These are phyloP conservation scores for Mortierella sp. DNA, from an alignment of 371 early-diverging fungal genomes.

Conservation along the genomic window DNA sequence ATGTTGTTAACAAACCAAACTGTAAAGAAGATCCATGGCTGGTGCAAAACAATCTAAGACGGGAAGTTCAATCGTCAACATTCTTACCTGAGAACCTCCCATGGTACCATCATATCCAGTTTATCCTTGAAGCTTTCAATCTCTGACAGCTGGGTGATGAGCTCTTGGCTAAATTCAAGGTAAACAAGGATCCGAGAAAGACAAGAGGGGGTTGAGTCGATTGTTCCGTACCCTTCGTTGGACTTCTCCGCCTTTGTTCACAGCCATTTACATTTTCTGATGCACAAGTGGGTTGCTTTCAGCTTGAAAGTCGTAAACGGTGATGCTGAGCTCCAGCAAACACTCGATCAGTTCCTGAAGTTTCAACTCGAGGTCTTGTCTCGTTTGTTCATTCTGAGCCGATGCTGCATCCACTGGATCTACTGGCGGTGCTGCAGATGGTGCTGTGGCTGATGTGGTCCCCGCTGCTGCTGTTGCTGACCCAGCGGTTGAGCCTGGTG, in stretches of 20 bases:
- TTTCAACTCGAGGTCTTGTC: slow-evolving; percentile 64
- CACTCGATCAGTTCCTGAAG: slow-evolving; percentile 69
- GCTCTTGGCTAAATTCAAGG: slow-evolving; percentile 60
- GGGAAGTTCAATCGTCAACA: too few relatives aligned
- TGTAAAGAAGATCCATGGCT: too few relatives aligned
- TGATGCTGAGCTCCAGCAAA: slow-evolving; percentile 72
- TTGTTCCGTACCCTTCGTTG: too few relatives aligned
- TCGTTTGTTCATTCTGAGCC: slow-evolving; percentile 31
- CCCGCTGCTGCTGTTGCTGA: not conserved
- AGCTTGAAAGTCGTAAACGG: slow-evolving; percentile 78
- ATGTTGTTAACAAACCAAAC: not conserved
- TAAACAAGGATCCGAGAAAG: not conserved
- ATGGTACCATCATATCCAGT: slow-evolving; percentile 68
- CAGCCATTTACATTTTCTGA: slow-evolving; percentile 67
- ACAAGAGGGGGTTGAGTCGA: not conserved
- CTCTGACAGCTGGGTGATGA: slow-evolving; percentile 66
- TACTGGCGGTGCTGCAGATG: slow-evolving; percentile 1
- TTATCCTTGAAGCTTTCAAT: slow-evolving; percentile 72
- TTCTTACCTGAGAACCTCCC: slow-evolving; percentile 73
- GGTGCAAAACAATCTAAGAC: too few relatives aligned
- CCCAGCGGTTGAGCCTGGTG: not conserved
- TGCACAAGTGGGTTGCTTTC: slow-evolving; percentile 70
- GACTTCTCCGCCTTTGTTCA: not conserved
- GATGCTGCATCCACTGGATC: slow-evolving; percentile 17
- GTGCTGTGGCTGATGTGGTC: not conserved